Conservation (phyloP, 2,329 filamentous ascomycete species). For the Thelonectria rubi region DNA sequence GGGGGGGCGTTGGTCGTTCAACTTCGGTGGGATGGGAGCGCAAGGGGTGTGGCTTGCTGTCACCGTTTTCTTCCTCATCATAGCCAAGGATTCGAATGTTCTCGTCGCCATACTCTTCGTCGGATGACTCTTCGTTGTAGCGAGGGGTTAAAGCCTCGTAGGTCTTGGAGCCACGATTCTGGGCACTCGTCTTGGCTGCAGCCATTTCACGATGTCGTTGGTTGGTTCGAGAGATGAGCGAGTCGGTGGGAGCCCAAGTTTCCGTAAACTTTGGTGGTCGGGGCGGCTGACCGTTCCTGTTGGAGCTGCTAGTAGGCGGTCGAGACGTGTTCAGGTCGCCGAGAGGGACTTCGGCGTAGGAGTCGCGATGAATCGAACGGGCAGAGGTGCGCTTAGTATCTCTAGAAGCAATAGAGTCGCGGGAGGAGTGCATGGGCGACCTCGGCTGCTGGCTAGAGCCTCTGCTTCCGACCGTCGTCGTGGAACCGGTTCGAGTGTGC, state of each 20-base stretch:
- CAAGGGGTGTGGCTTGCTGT: constrained; percentile 61
- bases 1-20: constrained; percentile 28
- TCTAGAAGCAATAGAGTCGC: constrained; percentile 54
- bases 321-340: constrained; percentile 49
- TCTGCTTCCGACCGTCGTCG: constrained; percentile 62
- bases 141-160: constrained; percentile 60
- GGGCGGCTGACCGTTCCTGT: constrained; percentile 42
- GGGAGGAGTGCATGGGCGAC: constrained; percentile 52
- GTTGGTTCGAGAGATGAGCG: constrained; percentile 63
- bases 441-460: constrained; percentile 68
- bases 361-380: constrained; percentile 50
- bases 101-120: constrained; percentile 53
- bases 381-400: constrained; percentile 59
- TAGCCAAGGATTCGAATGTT: constrained; percentile 43
- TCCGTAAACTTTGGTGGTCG: constrained; percentile 61
- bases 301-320: constrained; percentile 36
- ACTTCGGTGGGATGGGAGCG: constrained; percentile 56
- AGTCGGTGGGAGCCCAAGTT: constrained; percentile 64
- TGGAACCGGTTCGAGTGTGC: constrained; percentile 75
- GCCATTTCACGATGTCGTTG: constrained; percentile 58
- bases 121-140: constrained; percentile 53
- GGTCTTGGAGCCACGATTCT: constrained; percentile 46
- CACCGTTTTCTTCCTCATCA: constrained; percentile 40
- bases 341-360: constrained; percentile 61
- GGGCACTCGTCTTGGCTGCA: constrained; percentile 46